Base-by-base conservation (phyloP, 2,329 filamentous ascomycete genomes). In the Fusarium anthophilum region DNA sequence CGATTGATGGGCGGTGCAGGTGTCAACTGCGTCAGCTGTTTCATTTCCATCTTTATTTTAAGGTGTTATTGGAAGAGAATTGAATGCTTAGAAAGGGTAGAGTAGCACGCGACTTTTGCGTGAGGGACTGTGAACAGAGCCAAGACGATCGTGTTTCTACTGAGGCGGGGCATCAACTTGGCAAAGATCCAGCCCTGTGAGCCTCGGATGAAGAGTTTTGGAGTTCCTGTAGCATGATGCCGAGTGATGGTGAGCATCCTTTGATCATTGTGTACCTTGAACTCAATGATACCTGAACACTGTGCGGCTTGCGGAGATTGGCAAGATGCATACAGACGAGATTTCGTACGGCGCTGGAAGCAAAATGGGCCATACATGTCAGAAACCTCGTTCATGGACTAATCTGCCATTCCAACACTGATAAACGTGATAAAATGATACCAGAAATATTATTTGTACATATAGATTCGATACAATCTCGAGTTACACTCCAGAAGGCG, bases 341-440 rank as follows among this genome's bases (percentile, higher is more conserved):
- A 10, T 3, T n/a, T 11, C 6, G 3, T 15, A 6, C 4, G 4
- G 6, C 0, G 22, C 14, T 6, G 8, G 14, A 14, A 14, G 13
- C 20, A 22, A 2, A 9, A 9, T 41, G 13, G 13, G 22, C 8
- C 14, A 6, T 20, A 12, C 0, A 14, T 0, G 1, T 8, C 7
- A 41, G 4, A 22, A n/a, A 7, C 6, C 15, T 24, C 41, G 9
- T 15, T 3, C 9, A 43, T 11, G 2, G 13, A 47, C 12, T 7
- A 0, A 7, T 7, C 9, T 11, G 4, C 13, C 6, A 8, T n/a
- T 18, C 0, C 0, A 18, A 13, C 8, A 12, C 5, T 9, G 2
- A 2, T 24, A 14, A 37, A 11, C 0, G 4, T 22, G 12, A 24
- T 37, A 22, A 14, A 24, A 13, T 11, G 2, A 51, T 20, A 14